Evolutionary conservation across 371 early-diverging fungal genomes (phyloP).

Genomic region (Cokeromyces recurvatus): DNA sequence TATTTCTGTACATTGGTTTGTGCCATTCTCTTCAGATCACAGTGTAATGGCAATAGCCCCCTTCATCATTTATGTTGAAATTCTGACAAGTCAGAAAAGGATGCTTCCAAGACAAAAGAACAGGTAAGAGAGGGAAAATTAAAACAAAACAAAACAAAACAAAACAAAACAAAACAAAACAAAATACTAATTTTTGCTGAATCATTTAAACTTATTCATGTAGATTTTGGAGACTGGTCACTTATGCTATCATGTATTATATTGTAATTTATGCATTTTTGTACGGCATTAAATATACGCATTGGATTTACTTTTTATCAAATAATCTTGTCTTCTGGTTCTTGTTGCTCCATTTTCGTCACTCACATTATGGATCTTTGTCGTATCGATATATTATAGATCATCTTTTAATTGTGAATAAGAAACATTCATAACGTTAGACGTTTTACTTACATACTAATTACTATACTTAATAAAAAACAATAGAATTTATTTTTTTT

Average conservation of each 20-base stretch:
- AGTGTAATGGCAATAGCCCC: constrained; percentile 54
- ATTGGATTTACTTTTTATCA: constrained; percentile 42
- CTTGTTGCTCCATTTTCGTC: constrained; percentile 33
- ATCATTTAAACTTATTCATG: no score
- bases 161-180: no score
- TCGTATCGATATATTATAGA: constrained; percentile 28
- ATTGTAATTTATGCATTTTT: constrained; percentile 38
- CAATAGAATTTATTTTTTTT: no score
- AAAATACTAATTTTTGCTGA: no score
- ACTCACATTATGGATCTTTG: constrained; percentile 33
- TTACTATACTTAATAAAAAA: no score
- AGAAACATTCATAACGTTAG: constrained; percentile 39
- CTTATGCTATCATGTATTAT: constrained; percentile 28
- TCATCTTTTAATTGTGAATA: constrained; percentile 27
- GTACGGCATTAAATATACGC: constrained; percentile 48
- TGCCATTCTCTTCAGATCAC: constrained; percentile 58
- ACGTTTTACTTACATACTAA: no score
- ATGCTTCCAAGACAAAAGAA: constrained; percentile 39
- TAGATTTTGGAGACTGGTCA: constrained; percentile 29
- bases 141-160: no score
- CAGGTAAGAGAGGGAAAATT: constrained; percentile 28
- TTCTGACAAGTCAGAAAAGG: constrained; percentile 35
- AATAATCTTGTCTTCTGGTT: constrained; percentile 42
- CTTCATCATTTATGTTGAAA: constrained; percentile 52
- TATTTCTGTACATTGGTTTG: constrained; percentile 58